These are phyloP conservation scores for Pseudogymnoascus sp. DNA, from an alignment of 2,329 filamentous ascomycete genomes.

Conservation along the genomic window DNA sequence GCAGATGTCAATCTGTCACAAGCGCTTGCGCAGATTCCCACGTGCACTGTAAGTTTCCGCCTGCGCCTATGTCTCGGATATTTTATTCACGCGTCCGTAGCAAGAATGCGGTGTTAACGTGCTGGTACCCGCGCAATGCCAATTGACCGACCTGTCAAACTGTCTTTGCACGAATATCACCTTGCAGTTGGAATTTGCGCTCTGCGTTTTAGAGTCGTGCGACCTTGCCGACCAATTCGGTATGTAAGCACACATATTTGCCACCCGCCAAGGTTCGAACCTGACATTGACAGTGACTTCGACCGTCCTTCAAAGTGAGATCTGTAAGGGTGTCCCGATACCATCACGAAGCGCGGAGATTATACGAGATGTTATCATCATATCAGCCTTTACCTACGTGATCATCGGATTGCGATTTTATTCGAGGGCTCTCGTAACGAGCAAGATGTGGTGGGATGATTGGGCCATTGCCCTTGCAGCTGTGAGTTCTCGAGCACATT, in stretches of 20 bases:
- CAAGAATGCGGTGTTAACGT: constrained; percentile 8
- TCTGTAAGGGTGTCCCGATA: constrained; percentile 15
- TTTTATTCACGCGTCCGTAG: neutral
- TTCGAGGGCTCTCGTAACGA: constrained; percentile 15
- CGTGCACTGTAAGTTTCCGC: neutral
- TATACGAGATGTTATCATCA: constrained; percentile 13
- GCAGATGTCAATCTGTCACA: too few species aligned
- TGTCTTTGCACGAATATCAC: constrained; percentile 20
- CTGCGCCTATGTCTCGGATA: neutral
- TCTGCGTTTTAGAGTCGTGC: constrained; percentile 15
- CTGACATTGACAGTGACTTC: constrained; percentile 10
- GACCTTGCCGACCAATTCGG: constrained; percentile 15
- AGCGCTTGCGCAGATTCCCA: constrained; percentile 6
- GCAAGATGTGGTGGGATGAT: constrained; percentile 19
- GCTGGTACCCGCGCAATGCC: neutral
- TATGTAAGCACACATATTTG: constrained; percentile 9
- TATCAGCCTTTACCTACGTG: constrained; percentile 15
- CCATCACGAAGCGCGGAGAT: constrained; percentile 16
- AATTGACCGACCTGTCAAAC: constrained; percentile 1
- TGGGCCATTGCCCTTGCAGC: constrained; percentile 13
- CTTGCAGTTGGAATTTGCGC: constrained; percentile 13
- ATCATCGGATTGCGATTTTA: constrained; percentile 16
- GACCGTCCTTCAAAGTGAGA: constrained; percentile 13
- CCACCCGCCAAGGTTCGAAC: neutral
- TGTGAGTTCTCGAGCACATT: constrained; percentile 13